phyloP scores from a whole-genome alignment of 352 stramenopile genomes.

The Pythium insidiosum region DNA sequence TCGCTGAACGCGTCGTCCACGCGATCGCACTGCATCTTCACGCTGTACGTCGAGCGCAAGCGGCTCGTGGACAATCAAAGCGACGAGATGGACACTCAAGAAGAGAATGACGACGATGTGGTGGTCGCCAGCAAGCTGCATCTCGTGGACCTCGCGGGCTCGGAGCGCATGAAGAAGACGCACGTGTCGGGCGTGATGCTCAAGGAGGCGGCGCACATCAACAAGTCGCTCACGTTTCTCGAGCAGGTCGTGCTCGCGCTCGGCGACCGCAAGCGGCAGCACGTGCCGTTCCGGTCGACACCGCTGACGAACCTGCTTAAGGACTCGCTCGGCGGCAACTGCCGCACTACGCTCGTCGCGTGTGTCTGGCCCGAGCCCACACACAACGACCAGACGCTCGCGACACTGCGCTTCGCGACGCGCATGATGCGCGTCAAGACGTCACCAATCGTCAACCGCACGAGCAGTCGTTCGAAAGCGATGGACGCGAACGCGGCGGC shows the following conservation, averaged over 20 bases:
- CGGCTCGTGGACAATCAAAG: no score
- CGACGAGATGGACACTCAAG: constrained; percentile 13
- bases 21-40: constrained; percentile 78
- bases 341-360: constrained; percentile 79
- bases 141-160: constrained; percentile 90
- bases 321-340: constrained; percentile 78
- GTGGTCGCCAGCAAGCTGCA: constrained; percentile 86
- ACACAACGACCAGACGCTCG: constrained; percentile 84
- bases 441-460: constrained; percentile 51
- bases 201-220: constrained; percentile 50
- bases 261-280: constrained; percentile 76
- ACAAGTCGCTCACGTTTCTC: constrained; percentile 65
- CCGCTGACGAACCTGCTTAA: constrained; percentile 91
- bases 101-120: constrained; percentile 11
- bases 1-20: constrained; percentile 71
- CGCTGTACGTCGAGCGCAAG: constrained; percentile 58
- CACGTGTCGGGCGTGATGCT: constrained; percentile 43
- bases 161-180: constrained; percentile 87
- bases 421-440: constrained; percentile 84
- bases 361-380: constrained; percentile 68
- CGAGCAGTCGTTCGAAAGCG: no score
- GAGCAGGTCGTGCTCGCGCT: constrained; percentile 89
- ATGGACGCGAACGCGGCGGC: no score
- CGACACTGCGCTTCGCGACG: constrained; percentile 89
- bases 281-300: constrained; percentile 91